Base-by-base conservation (phyloP, 228 moss, liverwort and hornwort genomes). In the Sphagnum fallax region DNA sequence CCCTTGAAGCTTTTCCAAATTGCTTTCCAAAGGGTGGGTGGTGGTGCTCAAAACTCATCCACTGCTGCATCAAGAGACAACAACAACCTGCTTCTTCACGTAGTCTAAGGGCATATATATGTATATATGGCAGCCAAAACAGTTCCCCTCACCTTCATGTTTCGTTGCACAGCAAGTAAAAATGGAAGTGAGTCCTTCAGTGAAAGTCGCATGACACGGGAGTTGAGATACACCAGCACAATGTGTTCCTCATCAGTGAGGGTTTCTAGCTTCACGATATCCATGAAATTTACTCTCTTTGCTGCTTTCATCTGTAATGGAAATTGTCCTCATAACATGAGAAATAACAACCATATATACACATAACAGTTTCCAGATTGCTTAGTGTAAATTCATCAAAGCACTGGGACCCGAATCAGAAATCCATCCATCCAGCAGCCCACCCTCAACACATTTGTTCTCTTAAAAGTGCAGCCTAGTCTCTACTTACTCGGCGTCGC, bases 211-310 rank as follows among this genome's bases (percentile, higher is more conserved):
- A 93, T 88, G 14, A 97, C 97, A 69, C 93, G 88, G 64, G 97
- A 93, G 69, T 90, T 87, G 73, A 98, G 90, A 75, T 98, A 93
- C 69, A 98, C 79, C 68, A 98, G 88, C 59, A 93, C 97, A 67
- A 98, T 90, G 65, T 98, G 97, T 79, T 98, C 93, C 79, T 98
- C 97, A 55, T 98, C 97, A 59, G 88, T 91, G 32, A 98, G 75
- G 10, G 93, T 93, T 79, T 98, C 97, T 82, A 98, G 85, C 71
- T 90, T 93, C 70, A 98, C 88, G 63, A 98, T 98, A 72, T 98
- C 93, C 79, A 87, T 86, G 61, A 98, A 91, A 64, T 98, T 98
- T 57, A 93, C 87, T 76, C 83, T 91, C 81, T 98, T 98, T 48
- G 97, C 91, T 53, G 88, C 90, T 76, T 90, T 93, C 75, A 91